phyloP scores from a whole-genome alignment of 495 filamentous ascomycete genomes.

The Glarea lozoyensis region DNA sequence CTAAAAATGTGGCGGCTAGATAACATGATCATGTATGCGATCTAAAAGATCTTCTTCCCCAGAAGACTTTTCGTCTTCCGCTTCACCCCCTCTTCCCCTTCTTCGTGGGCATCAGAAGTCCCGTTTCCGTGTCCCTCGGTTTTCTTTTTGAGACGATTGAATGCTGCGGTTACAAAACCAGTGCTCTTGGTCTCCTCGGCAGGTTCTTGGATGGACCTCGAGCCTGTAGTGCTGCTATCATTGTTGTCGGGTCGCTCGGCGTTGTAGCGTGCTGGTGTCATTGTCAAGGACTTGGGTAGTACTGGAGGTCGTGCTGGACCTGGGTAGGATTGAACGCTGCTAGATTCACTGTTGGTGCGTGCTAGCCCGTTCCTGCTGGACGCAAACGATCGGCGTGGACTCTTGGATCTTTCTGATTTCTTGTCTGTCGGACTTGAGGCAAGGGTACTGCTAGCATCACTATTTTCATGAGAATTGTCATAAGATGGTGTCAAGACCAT shows the following conservation, averaged over 20 bases:
- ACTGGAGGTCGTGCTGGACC: background rate
- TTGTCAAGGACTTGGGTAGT: constrained; percentile 16
- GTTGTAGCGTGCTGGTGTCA: constrained; percentile 14
- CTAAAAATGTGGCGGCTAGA: too few relatives aligned
- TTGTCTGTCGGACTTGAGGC: constrained; percentile 12
- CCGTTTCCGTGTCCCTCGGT: background rate
- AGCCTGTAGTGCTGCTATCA: constrained; percentile 1
- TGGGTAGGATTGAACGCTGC: constrained; percentile 10
- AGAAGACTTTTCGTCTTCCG: constrained; percentile 3
- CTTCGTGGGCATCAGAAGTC: background rate
- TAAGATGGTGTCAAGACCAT: constrained; percentile 31
- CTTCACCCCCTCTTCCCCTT: constrained; percentile 1
- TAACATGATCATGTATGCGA: too few relatives aligned
- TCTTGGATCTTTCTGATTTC: constrained; percentile 14
- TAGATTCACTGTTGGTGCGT: constrained; percentile 13
- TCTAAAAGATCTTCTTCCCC: constrained; percentile 6
- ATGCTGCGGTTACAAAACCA: constrained; percentile 7
- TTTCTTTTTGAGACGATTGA: constrained; percentile 9
- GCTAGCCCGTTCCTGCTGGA: constrained; percentile 10
- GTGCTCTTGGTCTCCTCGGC: constrained; percentile 1
- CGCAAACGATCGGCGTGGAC: constrained; percentile 22
- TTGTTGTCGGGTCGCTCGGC: constrained; percentile 1
- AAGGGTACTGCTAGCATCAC: constrained; percentile 17
- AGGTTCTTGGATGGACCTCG: constrained; percentile 2
- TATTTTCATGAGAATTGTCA: constrained; percentile 19